phyloP scores from a whole-genome alignment of 345 rosid species.

The Alliaria petiolata region DNA sequence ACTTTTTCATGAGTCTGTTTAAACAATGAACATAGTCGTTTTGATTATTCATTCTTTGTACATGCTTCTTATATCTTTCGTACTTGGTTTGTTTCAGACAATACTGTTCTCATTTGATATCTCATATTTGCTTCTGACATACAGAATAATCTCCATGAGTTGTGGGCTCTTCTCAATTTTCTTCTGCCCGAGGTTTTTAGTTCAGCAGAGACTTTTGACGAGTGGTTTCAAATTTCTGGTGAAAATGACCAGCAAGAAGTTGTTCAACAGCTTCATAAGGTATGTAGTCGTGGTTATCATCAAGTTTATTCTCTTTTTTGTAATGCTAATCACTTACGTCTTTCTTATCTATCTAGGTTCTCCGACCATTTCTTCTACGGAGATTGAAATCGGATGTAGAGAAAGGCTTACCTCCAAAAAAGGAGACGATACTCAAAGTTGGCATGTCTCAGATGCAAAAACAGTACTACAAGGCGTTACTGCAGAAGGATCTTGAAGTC shows the following conservation, averaged over 20 bases:
- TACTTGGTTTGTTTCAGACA: neutral
- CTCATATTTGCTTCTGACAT: conserved; percentile 15
- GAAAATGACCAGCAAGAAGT: conserved; percentile 99
- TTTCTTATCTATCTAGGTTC: conserved; percentile 51
- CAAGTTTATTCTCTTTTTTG: neutral
- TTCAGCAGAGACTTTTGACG: conserved; percentile 99
- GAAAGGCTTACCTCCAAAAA: conserved; percentile 97
- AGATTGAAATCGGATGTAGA: conserved; percentile 96
- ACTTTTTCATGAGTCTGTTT: conserved; percentile 11
- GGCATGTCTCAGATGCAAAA: conserved; percentile 99
- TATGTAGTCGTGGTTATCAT: conserved; percentile 21
- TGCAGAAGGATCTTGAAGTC: conserved; percentile 99
- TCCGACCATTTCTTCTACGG: conserved; percentile 95
- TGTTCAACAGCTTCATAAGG: conserved; percentile 98
- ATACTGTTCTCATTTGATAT: neutral
- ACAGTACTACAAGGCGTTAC: conserved; percentile 80
- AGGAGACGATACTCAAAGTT: conserved; percentile 95
- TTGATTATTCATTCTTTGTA: neutral
- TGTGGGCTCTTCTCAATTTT: conserved; percentile 98
- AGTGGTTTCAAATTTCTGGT: conserved; percentile 99
- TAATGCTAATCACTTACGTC: conserved; percentile 6
- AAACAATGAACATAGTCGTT: neutral
- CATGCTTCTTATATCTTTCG: neutral
- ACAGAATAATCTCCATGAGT: conserved; percentile 98
- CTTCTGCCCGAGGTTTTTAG: conserved; percentile 91